Evolutionary conservation across 1,139 yeast genomes (phyloP), one percentile per base, ranked within the genome.

Genomic region (Kodamaea anthophila): DNA sequence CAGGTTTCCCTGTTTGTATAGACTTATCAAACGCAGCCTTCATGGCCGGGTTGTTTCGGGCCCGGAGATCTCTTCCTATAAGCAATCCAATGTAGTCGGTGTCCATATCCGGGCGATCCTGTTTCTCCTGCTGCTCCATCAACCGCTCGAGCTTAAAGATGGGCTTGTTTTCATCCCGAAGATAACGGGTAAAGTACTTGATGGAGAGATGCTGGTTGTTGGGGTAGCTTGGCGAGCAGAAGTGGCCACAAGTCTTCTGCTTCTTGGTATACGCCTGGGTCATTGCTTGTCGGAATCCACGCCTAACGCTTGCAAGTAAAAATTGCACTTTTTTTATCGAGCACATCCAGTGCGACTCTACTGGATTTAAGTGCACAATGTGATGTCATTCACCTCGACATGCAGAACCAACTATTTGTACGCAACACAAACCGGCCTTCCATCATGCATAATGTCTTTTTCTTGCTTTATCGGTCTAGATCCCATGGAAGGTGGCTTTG

Each of bases 101-200:
- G 6, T 24, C 21, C 4, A 21, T 15, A 4, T 10, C 11, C 5
- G 27, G 21, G 5, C 8, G 16, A 13, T n/a, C 13, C 10, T 13
- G 20, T n/a, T n/a, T n/a, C 5, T 13, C 18, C n/a, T 24, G 21
- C 11, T 24, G 21, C 10, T 4, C 15, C 4, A 13, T 7, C 30
- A 13, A 10, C 13, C 12, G 20, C 22, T 11, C 15, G 6, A 18
- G 16, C 9, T 11, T 15, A 15, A 10, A 14, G 21, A n/a, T 25
- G 4, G 15, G 18, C 34, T 53, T 52, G 24, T 45, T 44, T 23
- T 48, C 55, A 23, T 51, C 52, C 22, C 46, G 42, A 29, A 51
- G 31, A 31, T 53, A 53, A 32, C 42, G 41, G 21, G 42, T 41
- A 14, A 37, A 40, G 30, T 36, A 28, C 22, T 38, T 34, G 19